These are phyloP conservation scores for Cyberlindnera xishuangbannaensis DNA, from an alignment of 805 yeast genomes.

Conservation along the genomic window DNA sequence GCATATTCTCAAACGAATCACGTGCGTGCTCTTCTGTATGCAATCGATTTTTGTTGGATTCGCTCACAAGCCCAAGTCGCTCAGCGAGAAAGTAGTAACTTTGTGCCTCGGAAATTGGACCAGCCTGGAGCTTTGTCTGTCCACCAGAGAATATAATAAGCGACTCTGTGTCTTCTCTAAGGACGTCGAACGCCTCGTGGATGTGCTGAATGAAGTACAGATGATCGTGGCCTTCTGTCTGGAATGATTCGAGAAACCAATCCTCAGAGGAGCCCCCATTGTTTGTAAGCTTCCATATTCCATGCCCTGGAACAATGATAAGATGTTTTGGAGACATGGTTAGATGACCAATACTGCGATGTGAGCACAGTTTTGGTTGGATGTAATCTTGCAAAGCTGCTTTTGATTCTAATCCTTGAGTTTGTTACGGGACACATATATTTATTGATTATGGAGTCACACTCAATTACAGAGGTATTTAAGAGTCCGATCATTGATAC, in stretches of 20 bases:
- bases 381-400: no score
- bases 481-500: no score
- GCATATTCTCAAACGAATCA: constrained; percentile 74
- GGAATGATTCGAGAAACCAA: constrained; percentile 68
- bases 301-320: constrained; percentile 57
- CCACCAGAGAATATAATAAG: constrained; percentile 59
- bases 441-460: no score
- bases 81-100: constrained; percentile 47
- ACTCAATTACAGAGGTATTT: no score
- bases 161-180: constrained; percentile 29
- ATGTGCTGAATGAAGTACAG: constrained; percentile 60
- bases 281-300: constrained; percentile 47
- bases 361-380: no score
- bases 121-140: constrained; percentile 53
- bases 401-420: no score
- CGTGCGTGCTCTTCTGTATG: constrained; percentile 66
- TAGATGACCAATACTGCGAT: no score
- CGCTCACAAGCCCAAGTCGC: constrained; percentile 21
- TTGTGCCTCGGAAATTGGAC: constrained; percentile 53
- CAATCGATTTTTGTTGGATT: constrained; percentile 23
- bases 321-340: constrained; percentile 21
- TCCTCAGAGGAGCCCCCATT: constrained; percentile 44
- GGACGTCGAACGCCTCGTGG: constrained; percentile 32
- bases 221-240: constrained; percentile 65
- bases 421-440: no score